Conservation (phyloP, 1,284 basidiomycete species). For the Pseudozyma tsukubaensis region DNA sequence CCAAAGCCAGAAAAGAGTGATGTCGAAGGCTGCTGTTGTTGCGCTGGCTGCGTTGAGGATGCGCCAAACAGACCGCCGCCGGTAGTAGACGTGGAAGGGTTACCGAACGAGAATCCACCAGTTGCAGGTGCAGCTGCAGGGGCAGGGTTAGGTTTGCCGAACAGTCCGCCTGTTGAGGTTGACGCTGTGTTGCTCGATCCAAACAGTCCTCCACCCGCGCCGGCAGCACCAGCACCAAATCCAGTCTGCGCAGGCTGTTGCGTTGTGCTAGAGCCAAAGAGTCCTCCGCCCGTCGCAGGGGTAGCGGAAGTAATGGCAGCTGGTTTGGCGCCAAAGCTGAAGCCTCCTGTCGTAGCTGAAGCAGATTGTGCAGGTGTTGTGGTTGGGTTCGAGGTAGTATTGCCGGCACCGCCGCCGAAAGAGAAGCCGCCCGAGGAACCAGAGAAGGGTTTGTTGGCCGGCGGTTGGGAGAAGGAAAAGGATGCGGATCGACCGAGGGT, state of each 20-base stretch:
- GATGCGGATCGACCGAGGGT: conserved; percentile 48
- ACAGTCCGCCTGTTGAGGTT: conserved; percentile 30
- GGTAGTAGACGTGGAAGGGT: conserved; percentile 1
- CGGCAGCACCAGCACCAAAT: conserved; percentile 19
- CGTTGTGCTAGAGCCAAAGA: conserved; percentile 36
- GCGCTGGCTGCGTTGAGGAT: conserved; percentile 15
- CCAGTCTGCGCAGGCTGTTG: conserved; percentile 17
- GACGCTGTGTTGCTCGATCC: conserved; percentile 28
- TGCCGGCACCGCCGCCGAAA: conserved; percentile 28
- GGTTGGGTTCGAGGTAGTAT: conserved; percentile 17
- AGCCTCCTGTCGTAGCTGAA: conserved; percentile 32
- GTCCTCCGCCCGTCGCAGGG: conserved; percentile 23
- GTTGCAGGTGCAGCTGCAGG: conserved; percentile 11
- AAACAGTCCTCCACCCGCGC: conserved; percentile 35
- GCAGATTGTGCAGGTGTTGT: conserved; percentile 18
- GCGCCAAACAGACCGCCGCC: conserved; percentile 17
- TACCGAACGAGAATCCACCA: conserved; percentile 49
- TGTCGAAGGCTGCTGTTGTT: conserved; percentile 12
- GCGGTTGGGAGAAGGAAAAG: conserved; percentile 52
- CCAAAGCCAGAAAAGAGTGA: conserved; percentile 3
- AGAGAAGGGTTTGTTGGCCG: conserved; percentile 48
- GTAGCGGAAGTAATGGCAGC: conserved; percentile 20
- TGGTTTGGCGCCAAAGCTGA: conserved; percentile 50
- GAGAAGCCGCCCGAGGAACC: conserved; percentile 48
- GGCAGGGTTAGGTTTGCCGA: conserved; percentile 23